These are phyloP conservation scores for Aspergillus kassunensis DNA, from an alignment of 495 filamentous ascomycete genomes.

Conservation along the genomic window DNA sequence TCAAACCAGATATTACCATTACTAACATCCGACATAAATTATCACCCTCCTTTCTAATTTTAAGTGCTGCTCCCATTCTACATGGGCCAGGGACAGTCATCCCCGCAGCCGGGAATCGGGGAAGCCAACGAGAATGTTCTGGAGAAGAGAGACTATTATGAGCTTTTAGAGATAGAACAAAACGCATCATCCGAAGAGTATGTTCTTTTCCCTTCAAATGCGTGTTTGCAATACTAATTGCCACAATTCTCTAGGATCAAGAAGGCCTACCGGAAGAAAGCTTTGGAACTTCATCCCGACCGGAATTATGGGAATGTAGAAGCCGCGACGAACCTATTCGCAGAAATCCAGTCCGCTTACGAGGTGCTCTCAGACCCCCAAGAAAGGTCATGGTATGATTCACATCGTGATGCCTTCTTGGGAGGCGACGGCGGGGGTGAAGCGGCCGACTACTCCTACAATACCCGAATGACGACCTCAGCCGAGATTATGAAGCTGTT, in stretches of 20 bases:
- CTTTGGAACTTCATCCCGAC: slow-evolving; percentile 91
- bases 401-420: slow-evolving; percentile 81
- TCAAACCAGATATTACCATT: no score
- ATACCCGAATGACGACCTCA: slow-evolving; percentile 67
- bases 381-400: slow-evolving; percentile 96
- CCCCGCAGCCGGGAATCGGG: slow-evolving; percentile 31
- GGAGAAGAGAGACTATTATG: slow-evolving; percentile 84
- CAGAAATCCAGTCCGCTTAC: slow-evolving; percentile 88
- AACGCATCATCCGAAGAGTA: slow-evolving; percentile 81
- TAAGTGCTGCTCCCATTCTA: no score
- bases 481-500: slow-evolving; percentile 72
- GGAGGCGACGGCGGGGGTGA: slow-evolving; percentile 45
- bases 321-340: slow-evolving; percentile 77
- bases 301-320: slow-evolving; percentile 87
- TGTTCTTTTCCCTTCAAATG: slow-evolving; percentile 22
- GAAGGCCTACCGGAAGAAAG: slow-evolving; percentile 85
- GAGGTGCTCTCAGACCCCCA: slow-evolving; percentile 93
- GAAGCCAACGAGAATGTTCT: slow-evolving; percentile 19
- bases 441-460: slow-evolving; percentile 54
- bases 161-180: slow-evolving; percentile 70
- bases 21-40: no score
- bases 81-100: slow-evolving; percentile 84
- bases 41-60: no score
- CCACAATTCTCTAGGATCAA: slow-evolving; percentile 67
- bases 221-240: not conserved